Evolutionary conservation across 352 stramenopile genomes (phyloP).

Genomic region (Elongisporangium prolatum): DNA sequence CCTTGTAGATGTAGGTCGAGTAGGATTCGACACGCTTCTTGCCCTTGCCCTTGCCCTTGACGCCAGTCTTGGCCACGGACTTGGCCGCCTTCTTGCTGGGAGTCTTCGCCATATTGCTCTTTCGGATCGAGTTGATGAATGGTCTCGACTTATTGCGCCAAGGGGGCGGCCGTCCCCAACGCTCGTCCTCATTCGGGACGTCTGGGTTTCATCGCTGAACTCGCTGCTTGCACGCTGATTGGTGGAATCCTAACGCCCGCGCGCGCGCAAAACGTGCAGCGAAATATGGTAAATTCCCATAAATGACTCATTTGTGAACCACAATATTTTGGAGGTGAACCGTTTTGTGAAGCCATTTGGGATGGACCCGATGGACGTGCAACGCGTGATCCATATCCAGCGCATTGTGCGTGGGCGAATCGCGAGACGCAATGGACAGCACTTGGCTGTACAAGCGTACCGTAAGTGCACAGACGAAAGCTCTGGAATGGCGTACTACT

Average conservation of each 20-base stretch:
- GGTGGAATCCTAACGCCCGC: neutral
- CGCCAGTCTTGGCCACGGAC: constrained; percentile 62
- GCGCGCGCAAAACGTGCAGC: neutral
- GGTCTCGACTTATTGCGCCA: neutral
- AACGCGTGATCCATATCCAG: constrained; percentile 28
- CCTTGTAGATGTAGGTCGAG: constrained; percentile 93
- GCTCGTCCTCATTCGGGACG: neutral
- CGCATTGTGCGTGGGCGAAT: constrained; percentile 24
- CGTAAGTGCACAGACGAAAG: constrained; percentile 41
- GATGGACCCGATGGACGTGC: constrained; percentile 2
- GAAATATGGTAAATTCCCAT: neutral
- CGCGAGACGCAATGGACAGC: constrained; percentile 19
- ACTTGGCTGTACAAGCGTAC: constrained; percentile 27
- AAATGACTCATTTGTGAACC: neutral
- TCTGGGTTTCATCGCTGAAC: neutral
- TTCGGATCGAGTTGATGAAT: neutral
- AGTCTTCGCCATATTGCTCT: constrained; percentile 90
- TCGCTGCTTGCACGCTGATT: neutral
- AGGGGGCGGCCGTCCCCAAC: neutral
- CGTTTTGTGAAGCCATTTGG: neutral
- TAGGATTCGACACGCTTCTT: constrained; percentile 89
- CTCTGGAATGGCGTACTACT: constrained; percentile 42
- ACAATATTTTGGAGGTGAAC: neutral
- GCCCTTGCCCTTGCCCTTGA: constrained; percentile 79
- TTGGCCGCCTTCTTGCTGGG: constrained; percentile 92